Base-by-base conservation (phyloP, 257 asterid species). In the Echites panduratus region DNA sequence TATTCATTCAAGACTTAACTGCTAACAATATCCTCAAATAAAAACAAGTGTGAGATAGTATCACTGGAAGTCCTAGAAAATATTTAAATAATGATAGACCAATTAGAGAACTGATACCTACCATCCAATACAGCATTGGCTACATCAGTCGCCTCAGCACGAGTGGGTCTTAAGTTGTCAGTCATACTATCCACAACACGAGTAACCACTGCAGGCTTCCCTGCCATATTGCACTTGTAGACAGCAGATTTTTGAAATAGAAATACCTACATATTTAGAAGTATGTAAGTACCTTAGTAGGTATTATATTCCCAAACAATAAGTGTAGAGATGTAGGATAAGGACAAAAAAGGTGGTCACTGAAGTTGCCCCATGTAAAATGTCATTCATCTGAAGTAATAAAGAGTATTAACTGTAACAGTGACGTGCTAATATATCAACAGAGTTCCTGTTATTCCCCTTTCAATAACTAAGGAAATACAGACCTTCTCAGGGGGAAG, bases 141-240 rank as follows among this genome's bases (percentile, higher is more conserved):
- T 7, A 92, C 96, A 90, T 92, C 98, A 74, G 98, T 92, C 73
- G 98, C 98, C 84, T 92, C 98, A 67, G 98, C 98, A 79, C 98
- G 98, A 66, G 98, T 92, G 65, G 98, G 98, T 82, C 98, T 86
- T 58, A 90, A 82, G 84, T 92, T 92, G 89, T 92, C 96, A 17
- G 97, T 92, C 98, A 92, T 92, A 56, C 98, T 92, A 80, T 92
- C 98, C 57, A 92, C 98, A 78, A 92, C 98, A 66, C 98, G 98
- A 52, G 98, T 92, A 16, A 92, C 92, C 73, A 90, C 98, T 38
- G 96, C 95, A 54, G 97, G 97, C 84, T 92, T 92, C 71, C 97
- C 97, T 68, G 96, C 97, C 98, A 92, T 92, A 82, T 92, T 92
- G 78, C 98, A 92, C 83, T 92, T 90, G 85, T 87, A 78, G 76